These are phyloP conservation scores for Hypoxylon fuscum DNA, from an alignment of 495 filamentous ascomycete genomes.

Conservation along the genomic window DNA sequence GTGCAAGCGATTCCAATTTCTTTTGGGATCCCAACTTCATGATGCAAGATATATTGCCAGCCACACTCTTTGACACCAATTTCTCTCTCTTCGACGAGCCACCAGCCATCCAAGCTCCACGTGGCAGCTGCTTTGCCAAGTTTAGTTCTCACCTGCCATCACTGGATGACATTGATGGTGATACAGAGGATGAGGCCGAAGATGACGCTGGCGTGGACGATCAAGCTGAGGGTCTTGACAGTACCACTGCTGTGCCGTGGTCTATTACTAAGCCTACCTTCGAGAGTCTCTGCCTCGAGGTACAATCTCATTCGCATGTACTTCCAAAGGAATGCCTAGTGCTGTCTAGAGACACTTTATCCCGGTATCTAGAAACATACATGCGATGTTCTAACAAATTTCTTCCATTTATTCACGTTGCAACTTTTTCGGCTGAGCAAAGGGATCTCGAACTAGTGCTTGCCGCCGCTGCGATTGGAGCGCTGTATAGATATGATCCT, in stretches of 20 bases:
- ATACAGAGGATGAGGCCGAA: neutral
- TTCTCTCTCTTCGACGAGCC: neutral
- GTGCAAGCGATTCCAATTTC: conserved; percentile 5
- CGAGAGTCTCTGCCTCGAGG: conserved; percentile 56
- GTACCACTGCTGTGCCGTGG: conserved; percentile 47
- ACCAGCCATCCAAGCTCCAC: conserved; percentile 40
- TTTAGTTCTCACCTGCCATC: conserved; percentile 28
- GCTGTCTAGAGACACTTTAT: conserved; percentile 57
- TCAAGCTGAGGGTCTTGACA: neutral
- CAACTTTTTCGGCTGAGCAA: conserved; percentile 57
- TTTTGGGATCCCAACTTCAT: conserved; percentile 26
- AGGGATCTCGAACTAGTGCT: conserved; percentile 58
- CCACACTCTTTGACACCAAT: conserved; percentile 10
- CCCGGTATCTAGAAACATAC: conserved; percentile 60
- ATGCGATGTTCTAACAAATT: conserved; percentile 60
- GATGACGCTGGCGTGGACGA: conserved; percentile 1
- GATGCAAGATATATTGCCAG: conserved; percentile 15
- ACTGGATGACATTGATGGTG: conserved; percentile 13
- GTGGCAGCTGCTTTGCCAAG: conserved; percentile 24
- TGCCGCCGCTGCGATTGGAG: conserved; percentile 59
- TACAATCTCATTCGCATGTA: conserved; percentile 59
- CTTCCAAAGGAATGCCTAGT: conserved; percentile 60
- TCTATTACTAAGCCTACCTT: conserved; percentile 60
- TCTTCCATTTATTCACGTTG: conserved; percentile 60
- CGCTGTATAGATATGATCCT: conserved; percentile 62